A percentile compares a stretch with the other conserved stretches of the same genome.
phyloP scores from a whole-genome alignment of 306 rosid genomes.

The Quercus suber region DNA sequence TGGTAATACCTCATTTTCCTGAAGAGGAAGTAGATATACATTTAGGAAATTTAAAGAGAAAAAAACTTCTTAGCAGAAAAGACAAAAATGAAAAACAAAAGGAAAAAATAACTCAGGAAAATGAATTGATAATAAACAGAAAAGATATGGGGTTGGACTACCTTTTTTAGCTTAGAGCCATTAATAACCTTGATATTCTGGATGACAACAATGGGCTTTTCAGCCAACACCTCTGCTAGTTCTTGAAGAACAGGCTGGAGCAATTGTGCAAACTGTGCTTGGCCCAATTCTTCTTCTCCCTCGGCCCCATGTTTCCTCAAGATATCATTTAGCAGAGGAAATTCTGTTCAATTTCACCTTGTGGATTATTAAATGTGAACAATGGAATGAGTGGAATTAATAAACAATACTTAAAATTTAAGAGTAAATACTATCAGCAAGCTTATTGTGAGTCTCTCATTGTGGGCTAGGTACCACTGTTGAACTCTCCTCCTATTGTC shows the following conservation, averaged over 20 bases:
- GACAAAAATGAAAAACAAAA: background rate
- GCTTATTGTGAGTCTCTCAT: slow-evolving; percentile 10
- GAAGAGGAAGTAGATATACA: slow-evolving; percentile 7
- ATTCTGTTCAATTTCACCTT: slow-evolving; percentile 52
- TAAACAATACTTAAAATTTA: background rate
- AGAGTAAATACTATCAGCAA: background rate
- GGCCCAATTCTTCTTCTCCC: slow-evolving; percentile 81
- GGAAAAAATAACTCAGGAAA: background rate
- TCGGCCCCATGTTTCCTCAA: slow-evolving; percentile 63
- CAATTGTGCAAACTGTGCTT: slow-evolving; percentile 90
- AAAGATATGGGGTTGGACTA: slow-evolving; percentile 19
- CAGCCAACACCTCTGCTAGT: slow-evolving; percentile 65
- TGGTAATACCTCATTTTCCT: background rate
- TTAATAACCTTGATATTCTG: slow-evolving; percentile 61
- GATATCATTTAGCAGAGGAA: slow-evolving; percentile 64
- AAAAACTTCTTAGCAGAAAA: background rate
- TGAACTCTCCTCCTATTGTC: background rate
- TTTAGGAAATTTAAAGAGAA: background rate
- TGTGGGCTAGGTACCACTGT: background rate
- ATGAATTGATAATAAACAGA: background rate
- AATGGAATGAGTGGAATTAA: background rate
- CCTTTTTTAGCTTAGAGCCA: slow-evolving; percentile 80
- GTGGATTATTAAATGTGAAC: slow-evolving; percentile 17
- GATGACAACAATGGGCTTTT: slow-evolving; percentile 43
- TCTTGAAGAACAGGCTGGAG: slow-evolving; percentile 88